phyloP scores from a whole-genome alignment of 495 filamentous ascomycete species.

The Penicillium daleae region DNA sequence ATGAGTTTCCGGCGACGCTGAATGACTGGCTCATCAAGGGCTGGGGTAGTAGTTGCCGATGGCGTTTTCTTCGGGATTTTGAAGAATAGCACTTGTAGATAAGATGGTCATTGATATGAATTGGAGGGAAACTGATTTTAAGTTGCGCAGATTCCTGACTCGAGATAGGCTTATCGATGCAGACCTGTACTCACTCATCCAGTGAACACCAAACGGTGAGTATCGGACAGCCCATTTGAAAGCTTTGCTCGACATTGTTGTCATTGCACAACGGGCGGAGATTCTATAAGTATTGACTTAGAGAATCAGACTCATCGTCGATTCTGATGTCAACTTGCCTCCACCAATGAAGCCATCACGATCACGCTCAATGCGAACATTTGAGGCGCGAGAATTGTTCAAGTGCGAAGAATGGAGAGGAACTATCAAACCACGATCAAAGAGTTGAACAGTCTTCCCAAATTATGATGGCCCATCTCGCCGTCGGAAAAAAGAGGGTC shows the following conservation, averaged over 20 bases:
- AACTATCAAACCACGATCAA: neutral
- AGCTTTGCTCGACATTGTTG: neutral
- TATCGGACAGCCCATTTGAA: neutral
- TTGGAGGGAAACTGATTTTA: neutral
- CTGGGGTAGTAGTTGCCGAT: slow-evolving; percentile 34
- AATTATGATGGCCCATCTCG: neutral
- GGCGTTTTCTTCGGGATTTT: slow-evolving; percentile 14
- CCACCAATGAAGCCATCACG: neutral
- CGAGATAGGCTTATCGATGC: neutral
- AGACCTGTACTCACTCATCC: neutral
- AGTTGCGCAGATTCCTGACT: neutral
- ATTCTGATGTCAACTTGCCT: too few relatives aligned
- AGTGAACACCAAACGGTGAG: neutral
- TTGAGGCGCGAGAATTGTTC: neutral
- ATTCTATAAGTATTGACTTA: neutral
- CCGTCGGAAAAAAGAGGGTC: slow-evolving; percentile 2
- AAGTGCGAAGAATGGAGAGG: neutral
- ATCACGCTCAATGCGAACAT: neutral
- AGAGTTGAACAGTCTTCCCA: neutral
- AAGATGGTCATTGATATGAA: neutral
- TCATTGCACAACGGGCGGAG: neutral
- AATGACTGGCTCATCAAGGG: slow-evolving; percentile 55
- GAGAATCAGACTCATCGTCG: neutral
- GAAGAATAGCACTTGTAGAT: neutral
- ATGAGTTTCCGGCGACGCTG: slow-evolving; percentile 54